Conservation (phyloP, 1,284 basidiomycete species). For the Hypsizygus ulmarius region DNA sequence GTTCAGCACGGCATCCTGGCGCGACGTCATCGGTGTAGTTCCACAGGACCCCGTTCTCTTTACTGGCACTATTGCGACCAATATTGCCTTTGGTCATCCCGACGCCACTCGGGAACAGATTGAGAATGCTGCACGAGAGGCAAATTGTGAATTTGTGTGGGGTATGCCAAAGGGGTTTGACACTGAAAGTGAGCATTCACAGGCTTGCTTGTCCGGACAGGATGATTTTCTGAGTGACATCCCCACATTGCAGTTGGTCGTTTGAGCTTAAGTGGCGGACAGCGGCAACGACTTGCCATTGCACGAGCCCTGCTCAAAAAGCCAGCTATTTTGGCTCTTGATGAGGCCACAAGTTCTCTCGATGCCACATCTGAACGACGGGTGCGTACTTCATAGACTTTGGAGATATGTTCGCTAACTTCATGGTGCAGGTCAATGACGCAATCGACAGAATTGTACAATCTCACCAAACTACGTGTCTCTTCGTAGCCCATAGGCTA, state of each 20-base stretch:
- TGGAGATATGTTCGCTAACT: constrained; percentile 1
- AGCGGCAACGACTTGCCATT: constrained; percentile 73
- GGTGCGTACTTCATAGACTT: constrained; percentile 31
- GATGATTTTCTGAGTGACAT: constrained; percentile 8
- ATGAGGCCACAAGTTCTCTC: constrained; percentile 83
- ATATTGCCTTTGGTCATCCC: constrained; percentile 87
- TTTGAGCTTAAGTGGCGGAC: constrained; percentile 72
- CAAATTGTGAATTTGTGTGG: constrained; percentile 96
- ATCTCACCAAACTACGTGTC: constrained; percentile 76
- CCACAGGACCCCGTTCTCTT: constrained; percentile 80
- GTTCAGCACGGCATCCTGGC: constrained; percentile 84
- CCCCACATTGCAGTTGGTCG: constrained; percentile 54
- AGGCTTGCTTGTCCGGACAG: background rate
- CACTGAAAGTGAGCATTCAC: constrained; percentile 34
- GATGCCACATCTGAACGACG: constrained; percentile 88
- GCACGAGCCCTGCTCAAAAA: constrained; percentile 84
- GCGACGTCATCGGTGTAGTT: constrained; percentile 83
- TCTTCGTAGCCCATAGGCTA: constrained; percentile 86
- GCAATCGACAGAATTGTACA: constrained; percentile 87
- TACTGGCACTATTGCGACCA: constrained; percentile 88
- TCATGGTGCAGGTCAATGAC: constrained; percentile 67
- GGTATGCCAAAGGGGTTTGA: constrained; percentile 75
- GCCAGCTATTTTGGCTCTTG: constrained; percentile 77
- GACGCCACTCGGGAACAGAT: constrained; percentile 79
- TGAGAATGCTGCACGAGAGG: constrained; percentile 82